Evolutionary conservation across 805 yeast genomes (phyloP), one percentile per base, ranked within the genome.

Genomic region (Huiozyma naganishii): DNA sequence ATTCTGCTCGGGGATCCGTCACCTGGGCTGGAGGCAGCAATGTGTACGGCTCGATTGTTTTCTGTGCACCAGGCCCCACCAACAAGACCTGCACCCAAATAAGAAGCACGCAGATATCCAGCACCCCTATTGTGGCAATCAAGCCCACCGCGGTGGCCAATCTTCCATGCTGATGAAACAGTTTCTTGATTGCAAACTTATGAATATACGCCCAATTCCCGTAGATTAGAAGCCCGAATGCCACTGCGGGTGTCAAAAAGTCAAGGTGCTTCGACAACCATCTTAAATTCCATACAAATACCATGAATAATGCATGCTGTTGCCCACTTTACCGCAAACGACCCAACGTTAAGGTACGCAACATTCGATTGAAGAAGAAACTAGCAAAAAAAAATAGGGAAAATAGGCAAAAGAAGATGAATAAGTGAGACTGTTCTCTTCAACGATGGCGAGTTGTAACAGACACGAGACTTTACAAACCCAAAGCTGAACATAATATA

Each of bases 131-230:
- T 8, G 41, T 40, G 12, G 44, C 39, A 12, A 56, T 52, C 28
- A 59, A 46, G 3, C 56, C 63, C 37, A 60, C 52, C 1, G 55
- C 52, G 2, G 50, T 44, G 4, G 58, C 47, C 35, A 44, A 41
- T 5, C 46, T 46, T 13, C 45, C 39, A 7, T 48, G 44, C 6
- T 39, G 36, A 28, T 42, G 37, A 41, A 52, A 48, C 3, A 60
- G 27, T 33, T 54, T 52, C 29, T 47, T 44, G 29, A 73, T 71
- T 28, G 77, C 73, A 32, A 75, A 61, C 5, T 66, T 52, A 52
- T 71, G 75, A 42, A 68, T 62, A 37, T 62, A 61, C 0, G 66
- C 73, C 65, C 69, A 77, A 37, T 68, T 61, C 17, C 64, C 53
- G 48, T 74, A 75, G 9, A 69, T 71, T 10, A 38, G 5, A 27